These are phyloP conservation scores for Aspergillus fumigatiaffinis DNA, from an alignment of 2,329 filamentous ascomycete genomes.

Conservation along the genomic window DNA sequence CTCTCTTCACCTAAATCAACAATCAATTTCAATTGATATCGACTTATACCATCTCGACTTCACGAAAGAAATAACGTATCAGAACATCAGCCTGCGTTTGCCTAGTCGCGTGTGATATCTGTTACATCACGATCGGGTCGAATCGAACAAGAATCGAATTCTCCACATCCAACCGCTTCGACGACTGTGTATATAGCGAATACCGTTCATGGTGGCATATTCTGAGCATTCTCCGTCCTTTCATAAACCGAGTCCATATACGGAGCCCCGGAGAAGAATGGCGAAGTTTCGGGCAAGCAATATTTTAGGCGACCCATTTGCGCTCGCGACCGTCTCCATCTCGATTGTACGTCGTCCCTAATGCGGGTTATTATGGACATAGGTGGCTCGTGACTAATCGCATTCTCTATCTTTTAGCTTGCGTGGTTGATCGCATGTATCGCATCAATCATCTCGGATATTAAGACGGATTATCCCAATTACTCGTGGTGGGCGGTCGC, in stretches of 20 bases:
- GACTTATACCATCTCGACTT: background rate
- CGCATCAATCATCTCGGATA: constrained; percentile 70
- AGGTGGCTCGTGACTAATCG: background rate
- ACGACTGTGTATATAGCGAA: constrained; percentile 5
- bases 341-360: constrained; percentile 63
- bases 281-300: constrained; percentile 72
- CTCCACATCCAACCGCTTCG: constrained; percentile 4
- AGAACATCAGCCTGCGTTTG: background rate
- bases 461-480: constrained; percentile 63
- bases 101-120: background rate
- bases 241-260: constrained; percentile 17
- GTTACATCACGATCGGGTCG: background rate
- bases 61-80: background rate
- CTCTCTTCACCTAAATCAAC: background rate
- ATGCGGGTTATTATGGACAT: background rate
- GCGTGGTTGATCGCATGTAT: constrained; percentile 95
- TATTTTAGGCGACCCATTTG: constrained; percentile 93
- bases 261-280: constrained; percentile 31
- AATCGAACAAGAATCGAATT: background rate
- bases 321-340: constrained; percentile 89
- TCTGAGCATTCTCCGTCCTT: constrained; percentile 17
- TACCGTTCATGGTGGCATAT: constrained; percentile 22
- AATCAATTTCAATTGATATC: background rate
- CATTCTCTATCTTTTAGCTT: constrained; percentile 54
- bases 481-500: constrained; percentile 90